These are phyloP conservation scores for Malus hybrid DNA, from an alignment of 331 rosid species.

Conservation along the genomic window DNA sequence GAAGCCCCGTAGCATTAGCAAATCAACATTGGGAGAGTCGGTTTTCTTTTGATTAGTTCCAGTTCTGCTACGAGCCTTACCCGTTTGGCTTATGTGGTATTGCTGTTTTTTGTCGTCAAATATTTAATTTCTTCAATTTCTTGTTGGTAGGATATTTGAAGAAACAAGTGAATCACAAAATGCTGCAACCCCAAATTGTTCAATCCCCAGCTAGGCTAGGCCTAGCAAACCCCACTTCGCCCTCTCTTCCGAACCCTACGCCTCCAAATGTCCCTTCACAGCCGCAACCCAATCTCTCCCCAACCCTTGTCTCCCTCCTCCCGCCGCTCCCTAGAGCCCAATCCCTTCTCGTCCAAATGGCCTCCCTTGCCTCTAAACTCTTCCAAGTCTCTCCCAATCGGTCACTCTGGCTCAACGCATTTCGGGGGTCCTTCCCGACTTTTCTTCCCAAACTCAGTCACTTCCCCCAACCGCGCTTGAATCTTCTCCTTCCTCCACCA, in stretches of 20 bases:
- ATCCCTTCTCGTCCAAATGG: slow-evolving; percentile 73
- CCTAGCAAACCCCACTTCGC: slow-evolving; percentile 75
- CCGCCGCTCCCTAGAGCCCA: slow-evolving; percentile 90
- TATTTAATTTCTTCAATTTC: neutral
- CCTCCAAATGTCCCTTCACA: slow-evolving; percentile 54
- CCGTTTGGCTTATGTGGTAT: neutral
- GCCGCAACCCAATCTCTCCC: slow-evolving; percentile 47
- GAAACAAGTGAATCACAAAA: no score
- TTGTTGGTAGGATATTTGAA: neutral
- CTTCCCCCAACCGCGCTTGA: slow-evolving; percentile 25
- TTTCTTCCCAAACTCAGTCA: slow-evolving; percentile 58
- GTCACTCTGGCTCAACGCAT: slow-evolving; percentile 62
- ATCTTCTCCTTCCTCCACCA: slow-evolving; percentile 52
- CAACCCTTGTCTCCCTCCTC: slow-evolving; percentile 69
- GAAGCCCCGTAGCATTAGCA: neutral
- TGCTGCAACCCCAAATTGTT: slow-evolving; percentile 48
- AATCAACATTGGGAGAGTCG: neutral
- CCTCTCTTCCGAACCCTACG: slow-evolving; percentile 64
- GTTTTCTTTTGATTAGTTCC: neutral
- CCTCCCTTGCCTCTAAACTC: slow-evolving; percentile 62
- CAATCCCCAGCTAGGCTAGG: slow-evolving; percentile 91
- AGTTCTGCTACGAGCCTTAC: neutral
- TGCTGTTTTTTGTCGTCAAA: neutral
- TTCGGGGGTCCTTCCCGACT: slow-evolving; percentile 72
- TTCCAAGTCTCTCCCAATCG: slow-evolving; percentile 73